Base-by-base conservation (phyloP, 1,284 basidiomycete species). In the Chondrostereum purpureum region DNA sequence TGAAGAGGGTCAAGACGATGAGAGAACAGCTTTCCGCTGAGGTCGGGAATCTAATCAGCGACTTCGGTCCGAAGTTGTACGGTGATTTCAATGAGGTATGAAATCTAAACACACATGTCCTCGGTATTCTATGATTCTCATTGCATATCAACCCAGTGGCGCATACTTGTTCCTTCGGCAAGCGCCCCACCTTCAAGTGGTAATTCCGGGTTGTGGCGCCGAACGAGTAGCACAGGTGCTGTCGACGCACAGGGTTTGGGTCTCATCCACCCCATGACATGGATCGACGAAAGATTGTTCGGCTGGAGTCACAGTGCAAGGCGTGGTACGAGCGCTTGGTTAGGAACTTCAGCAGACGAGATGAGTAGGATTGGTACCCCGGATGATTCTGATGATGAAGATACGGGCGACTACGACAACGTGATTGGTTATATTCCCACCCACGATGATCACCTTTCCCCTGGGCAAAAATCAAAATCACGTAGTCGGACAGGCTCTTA, bases 271-370 rank as follows among this genome's bases (percentile, higher is more conserved):
- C 90, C 91, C 1, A 91, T 93, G 85, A 86, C 85, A 13, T 94
- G 92, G 91, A 75, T 95, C 24, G 93, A 96, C 61, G 92, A 95
- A 65, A 78, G 88, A 13, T 70, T 96, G 33, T 96, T 95, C 62
- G 93, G 93, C 27, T 96, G 92, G 92, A 88, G 81, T 59, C 74
- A 74, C 22, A 88, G 83, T 54, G 74, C 84, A 3, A 64, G 61
- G 43, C 77, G 72, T 39, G 88, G 86, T 3, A 88, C 84, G 2
- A 88, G 82, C 56, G 83, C 77, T n/a, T 89, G 86, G 87, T 75
- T 75, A 21, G 85, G 79, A 14, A 65, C 69, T 11, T 68, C 71
- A 4, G 73, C 65, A 48, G 71, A 77, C 35, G 81, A 85, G 44
- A 65, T 69, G 46, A 88, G 86, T 61, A 70, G 80, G 42, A 68